Conservation (phyloP, 2,329 filamentous ascomycete genomes). For the Sphaceloma murrayae region DNA sequence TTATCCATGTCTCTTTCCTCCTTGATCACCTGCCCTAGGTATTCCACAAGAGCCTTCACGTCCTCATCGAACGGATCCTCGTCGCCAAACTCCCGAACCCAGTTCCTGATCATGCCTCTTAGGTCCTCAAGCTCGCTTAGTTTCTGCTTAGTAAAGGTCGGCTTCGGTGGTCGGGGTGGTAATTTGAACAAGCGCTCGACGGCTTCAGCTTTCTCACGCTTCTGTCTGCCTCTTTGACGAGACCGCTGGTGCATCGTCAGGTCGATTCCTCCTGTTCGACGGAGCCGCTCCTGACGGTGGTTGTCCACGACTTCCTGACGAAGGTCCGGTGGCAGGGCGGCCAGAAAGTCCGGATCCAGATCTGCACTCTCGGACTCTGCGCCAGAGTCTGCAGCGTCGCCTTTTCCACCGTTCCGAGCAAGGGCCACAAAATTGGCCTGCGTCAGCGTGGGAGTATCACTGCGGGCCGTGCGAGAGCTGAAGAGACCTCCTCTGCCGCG, state of each 20-base stretch:
- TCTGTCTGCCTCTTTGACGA: conserved; percentile 19
- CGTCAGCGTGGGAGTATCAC: conserved; percentile 51
- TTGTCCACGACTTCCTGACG: conserved; percentile 69
- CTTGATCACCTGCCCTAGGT: conserved; percentile 58
- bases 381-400: conserved; percentile 25
- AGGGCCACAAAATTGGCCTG: conserved; percentile 62
- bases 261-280: conserved; percentile 38
- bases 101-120: conserved; percentile 62
- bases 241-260: conserved; percentile 25
- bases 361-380: conserved; percentile 37
- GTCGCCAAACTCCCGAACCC: conserved; percentile 60
- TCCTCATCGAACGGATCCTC: conserved; percentile 75
- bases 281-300: conserved; percentile 52
- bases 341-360: conserved; percentile 64
- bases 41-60: conserved; percentile 62
- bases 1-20: conserved; percentile 72
- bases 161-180: conserved; percentile 42
- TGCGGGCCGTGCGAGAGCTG: conserved; percentile 34
- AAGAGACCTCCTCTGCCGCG: conserved; percentile 41
- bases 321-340: conserved; percentile 72
- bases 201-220: conserved; percentile 18
- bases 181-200: conserved; percentile 36
- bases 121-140: conserved; percentile 53
- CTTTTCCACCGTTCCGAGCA: conserved; percentile 22
- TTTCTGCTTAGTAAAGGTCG: conserved; percentile 53